phyloP scores from a whole-genome alignment of 768 basidiomycete species.

The Phlebiopsis flavidoalba region DNA sequence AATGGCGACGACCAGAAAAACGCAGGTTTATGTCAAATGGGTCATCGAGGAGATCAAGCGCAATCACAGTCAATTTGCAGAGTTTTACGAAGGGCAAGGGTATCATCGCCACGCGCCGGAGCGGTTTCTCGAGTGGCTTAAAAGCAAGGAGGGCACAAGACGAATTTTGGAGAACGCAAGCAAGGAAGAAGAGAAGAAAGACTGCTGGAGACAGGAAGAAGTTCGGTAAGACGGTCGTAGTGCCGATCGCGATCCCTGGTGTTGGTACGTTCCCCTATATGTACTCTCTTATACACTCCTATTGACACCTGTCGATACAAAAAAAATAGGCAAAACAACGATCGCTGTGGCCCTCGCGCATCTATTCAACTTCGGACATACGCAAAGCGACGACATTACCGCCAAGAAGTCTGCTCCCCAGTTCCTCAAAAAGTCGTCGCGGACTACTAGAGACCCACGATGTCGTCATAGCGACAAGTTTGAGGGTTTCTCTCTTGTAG shows the following conservation, averaged over 20 bases:
- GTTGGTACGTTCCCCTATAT: conserved; percentile 58
- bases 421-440: conserved; percentile 70
- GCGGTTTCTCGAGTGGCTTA: conserved; percentile 67
- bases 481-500: conserved; percentile 21
- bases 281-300: not conserved
- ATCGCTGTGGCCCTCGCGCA: conserved; percentile 73
- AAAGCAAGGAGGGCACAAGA: conserved; percentile 42
- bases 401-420: conserved; percentile 65
- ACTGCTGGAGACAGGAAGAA: conserved; percentile 23
- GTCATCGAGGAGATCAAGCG: conserved; percentile 67
- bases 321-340: conserved; percentile 78
- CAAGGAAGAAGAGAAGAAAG: conserved; percentile 22
- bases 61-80: conserved; percentile 54
- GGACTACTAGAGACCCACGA: conserved; percentile 54
- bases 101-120: conserved; percentile 82
- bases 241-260: conserved; percentile 89
- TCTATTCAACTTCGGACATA: conserved; percentile 86
- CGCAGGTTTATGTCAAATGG: conserved; percentile 78
- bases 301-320: not conserved
- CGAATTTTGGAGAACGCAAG: conserved; percentile 10
- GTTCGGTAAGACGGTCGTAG: conserved; percentile 74
- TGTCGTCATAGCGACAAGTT: conserved; percentile 96
- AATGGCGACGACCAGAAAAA: conserved; percentile 67
- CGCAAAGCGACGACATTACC: conserved; percentile 87
- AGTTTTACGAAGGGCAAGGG: conserved; percentile 70